Evolutionary conservation across 2,329 filamentous ascomycete genomes (phyloP), one percentile per base, ranked within the genome.

Genomic region (Fusarium musae): DNA sequence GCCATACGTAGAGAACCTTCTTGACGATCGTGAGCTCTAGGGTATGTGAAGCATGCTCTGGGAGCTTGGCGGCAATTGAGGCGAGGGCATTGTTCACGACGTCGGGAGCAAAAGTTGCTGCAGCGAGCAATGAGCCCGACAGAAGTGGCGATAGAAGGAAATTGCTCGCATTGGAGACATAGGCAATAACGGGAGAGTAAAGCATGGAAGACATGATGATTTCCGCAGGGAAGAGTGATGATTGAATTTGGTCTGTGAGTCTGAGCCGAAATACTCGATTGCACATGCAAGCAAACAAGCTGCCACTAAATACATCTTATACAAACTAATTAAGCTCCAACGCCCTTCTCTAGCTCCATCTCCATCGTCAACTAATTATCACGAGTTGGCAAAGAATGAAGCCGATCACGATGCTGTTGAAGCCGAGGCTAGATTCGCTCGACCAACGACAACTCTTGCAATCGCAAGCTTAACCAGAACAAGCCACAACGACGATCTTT

Each of bases 161-260:
- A 8, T 63, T 54, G 16, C 32, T 44, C 1, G 76, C 28, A 2
- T 52, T 57, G 2, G 65, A 28, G 11, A 72, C 13, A 5, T 59
- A 21, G 21, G 66, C 65, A 36, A 77, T 52, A 3, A 39, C 70
- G 6, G 75, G 74, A 8, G 75, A 76, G 43, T 74, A 78, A 4
- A 78, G 66, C 9, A 77, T 5, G 5, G 77, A 74, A 19, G 76
- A 68, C 75, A 78, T 77, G 44, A 9, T 42, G 40, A 21, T 26
- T 11, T 34, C 53, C 16, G 7, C n/a, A 30, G 34, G 11, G 30
- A 46, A 36, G 10, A 5, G 6, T 36, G n/a, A 32, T 16, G 39
- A 53, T 30, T 30, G 43, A 36, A 15, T 17, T 21, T 30, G 50
- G 17, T 36, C 23, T 30, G 15, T 28, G 26, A 11, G 17, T 15